Evolutionary conservation across 73 alveolate genomes (phyloP).

Genomic region (Tetrahymena thermophila): DNA sequence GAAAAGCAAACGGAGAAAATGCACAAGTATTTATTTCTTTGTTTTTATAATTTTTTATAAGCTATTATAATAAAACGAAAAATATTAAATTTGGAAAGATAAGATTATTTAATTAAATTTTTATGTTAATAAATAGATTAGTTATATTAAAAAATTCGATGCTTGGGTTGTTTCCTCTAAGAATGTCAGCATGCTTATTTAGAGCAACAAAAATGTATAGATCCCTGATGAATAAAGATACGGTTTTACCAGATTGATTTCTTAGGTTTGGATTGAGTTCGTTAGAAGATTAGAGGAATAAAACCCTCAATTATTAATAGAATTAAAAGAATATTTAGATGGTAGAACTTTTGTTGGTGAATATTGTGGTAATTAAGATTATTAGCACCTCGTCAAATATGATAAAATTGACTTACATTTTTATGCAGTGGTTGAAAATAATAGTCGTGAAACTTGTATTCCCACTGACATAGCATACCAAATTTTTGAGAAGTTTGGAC

Average conservation of each 20-base stretch:
- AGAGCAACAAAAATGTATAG: conserved; percentile 41
- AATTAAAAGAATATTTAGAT: conserved; percentile 60
- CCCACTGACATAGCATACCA: conserved; percentile 64
- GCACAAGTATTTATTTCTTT: conserved; percentile 47
- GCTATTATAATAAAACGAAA: not conserved
- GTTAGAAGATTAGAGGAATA: conserved; percentile 51
- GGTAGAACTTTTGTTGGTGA: conserved; percentile 89
- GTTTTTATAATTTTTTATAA: not conserved
- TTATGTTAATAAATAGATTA: not conserved
- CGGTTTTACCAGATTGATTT: conserved; percentile 78
- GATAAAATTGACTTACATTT: conserved; percentile 68
- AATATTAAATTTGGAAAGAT: not conserved
- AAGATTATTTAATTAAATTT: not conserved
- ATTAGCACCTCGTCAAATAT: conserved; percentile 83
- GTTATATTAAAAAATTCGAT: conserved; percentile 37
- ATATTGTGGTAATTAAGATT: conserved; percentile 84
- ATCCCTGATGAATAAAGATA: conserved; percentile 61
- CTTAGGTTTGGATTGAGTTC: conserved; percentile 77
- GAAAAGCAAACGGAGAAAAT: conserved; percentile 95
- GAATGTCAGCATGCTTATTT: conserved; percentile 74
- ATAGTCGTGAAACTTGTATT: conserved; percentile 62
- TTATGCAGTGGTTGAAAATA: conserved; percentile 90
- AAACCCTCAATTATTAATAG: conserved; percentile 39
- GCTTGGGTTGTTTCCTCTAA: conserved; percentile 85
- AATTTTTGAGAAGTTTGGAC: conserved; percentile 59